Conservation (phyloP, 192 early-diverging fungal species). For the Phycomyces nitens region DNA sequence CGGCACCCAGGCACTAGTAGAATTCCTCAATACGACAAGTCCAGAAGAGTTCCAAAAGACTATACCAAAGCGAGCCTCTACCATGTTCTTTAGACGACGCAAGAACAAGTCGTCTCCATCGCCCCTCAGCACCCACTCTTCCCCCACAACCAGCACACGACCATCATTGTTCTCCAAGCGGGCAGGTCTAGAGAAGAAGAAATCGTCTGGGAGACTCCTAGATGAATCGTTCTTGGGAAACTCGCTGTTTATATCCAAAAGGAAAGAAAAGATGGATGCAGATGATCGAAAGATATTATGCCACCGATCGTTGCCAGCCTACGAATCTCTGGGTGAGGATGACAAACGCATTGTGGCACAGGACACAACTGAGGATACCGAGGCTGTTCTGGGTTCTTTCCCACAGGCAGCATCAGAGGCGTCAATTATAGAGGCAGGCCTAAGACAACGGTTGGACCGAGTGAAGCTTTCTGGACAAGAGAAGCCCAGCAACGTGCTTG, state of each 20-base stretch:
- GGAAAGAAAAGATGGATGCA: too few species aligned
- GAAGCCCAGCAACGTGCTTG: constrained; percentile 19
- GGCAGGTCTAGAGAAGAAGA: background rate
- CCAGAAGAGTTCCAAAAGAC: constrained; percentile 32
- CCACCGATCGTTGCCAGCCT: too few species aligned
- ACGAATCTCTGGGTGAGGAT: too few species aligned
- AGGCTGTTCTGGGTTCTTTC: background rate
- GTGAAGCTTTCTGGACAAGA: constrained; percentile 1
- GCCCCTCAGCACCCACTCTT: background rate
- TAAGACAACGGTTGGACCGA: constrained; percentile 25
- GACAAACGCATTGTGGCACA: background rate
- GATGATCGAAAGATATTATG: too few species aligned
- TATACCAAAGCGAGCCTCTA: constrained; percentile 6
- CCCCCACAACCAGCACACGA: background rate
- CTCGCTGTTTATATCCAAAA: too few species aligned
- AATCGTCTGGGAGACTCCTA: background rate
- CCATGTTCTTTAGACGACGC: constrained; percentile 26
- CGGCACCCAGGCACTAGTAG: constrained; percentile 32
- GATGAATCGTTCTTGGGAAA: too few species aligned
- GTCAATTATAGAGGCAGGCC: constrained; percentile 22
- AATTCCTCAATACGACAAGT: constrained; percentile 33
- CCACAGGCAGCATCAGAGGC: background rate
- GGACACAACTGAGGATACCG: constrained; percentile 15
- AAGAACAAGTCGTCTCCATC: constrained; percentile 17
- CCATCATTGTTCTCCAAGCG: constrained; percentile 7